Evolutionary conservation across 768 basidiomycete species (phyloP).

Genomic region (Mycena epipterygia): DNA sequence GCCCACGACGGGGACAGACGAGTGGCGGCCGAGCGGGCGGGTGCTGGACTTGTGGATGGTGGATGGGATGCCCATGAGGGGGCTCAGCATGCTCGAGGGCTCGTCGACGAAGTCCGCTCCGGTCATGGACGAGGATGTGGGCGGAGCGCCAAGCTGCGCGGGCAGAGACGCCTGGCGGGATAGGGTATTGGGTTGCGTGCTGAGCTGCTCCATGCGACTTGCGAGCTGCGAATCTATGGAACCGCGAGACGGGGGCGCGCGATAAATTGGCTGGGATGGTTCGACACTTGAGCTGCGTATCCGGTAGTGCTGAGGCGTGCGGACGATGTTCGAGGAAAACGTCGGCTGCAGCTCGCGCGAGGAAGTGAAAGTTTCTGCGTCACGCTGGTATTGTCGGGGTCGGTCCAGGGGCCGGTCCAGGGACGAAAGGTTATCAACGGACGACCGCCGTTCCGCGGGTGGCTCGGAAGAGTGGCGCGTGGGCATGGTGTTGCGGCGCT

Average conservation of each 20-base stretch:
- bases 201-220: constrained; percentile 45
- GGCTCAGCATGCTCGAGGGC: constrained; percentile 61
- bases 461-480: constrained; percentile 45
- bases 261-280: constrained; percentile 36
- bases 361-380: constrained; percentile 62
- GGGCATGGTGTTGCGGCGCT: constrained; percentile 14
- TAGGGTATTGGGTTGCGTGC: constrained; percentile 33
- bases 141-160: constrained; percentile 36
- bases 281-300: constrained; percentile 40
- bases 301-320: constrained; percentile 75
- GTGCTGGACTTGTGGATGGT: constrained; percentile 37
- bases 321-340: constrained; percentile 77
- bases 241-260: constrained; percentile 22
- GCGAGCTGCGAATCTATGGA: constrained; percentile 43
- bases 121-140: constrained; percentile 40
- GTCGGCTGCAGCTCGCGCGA: constrained; percentile 71
- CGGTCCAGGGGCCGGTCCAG: constrained; percentile 20
- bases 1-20: constrained; percentile 50
- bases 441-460: constrained; percentile 32
- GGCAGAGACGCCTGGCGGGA: constrained; percentile 54
- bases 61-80: constrained; percentile 49
- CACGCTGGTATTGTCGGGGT: constrained; percentile 31
- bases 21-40: constrained; percentile 45
- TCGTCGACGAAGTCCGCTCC: constrained; percentile 58
- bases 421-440: constrained; percentile 22